Evolutionary conservation across 257 asterid genomes (phyloP), one percentile per base, ranked within the genome.

Genomic region (Solanum tacnaense): DNA sequence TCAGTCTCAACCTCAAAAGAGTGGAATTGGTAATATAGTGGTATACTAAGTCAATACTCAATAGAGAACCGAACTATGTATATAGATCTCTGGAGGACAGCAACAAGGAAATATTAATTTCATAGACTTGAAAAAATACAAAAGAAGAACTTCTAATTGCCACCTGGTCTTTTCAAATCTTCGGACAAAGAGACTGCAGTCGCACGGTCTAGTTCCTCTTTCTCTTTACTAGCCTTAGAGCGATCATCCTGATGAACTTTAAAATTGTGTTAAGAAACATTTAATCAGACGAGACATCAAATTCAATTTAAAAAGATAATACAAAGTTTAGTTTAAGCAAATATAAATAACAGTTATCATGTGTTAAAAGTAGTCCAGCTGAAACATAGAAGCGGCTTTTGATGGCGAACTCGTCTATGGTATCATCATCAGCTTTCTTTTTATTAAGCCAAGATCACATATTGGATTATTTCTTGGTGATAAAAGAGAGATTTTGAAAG

Each of bases 201-300:
- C 67, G 99, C 99, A 72, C 95, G 95, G 82, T 97, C 98, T 73
- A 97, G 84, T 89, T 97, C 99, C 90, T 95, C 98, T 82, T 92
- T 93, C 68, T 96, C 98, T 90, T 90, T 93, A 68, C 84, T 89
- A 73, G 92, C 87, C 79, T 95, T 92, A 76, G 98, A 44, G 23
- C 92, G 94, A 86, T 93, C 99, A 91, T 93, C 99, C 99, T 96
- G 93, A 89, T 88, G 88, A 88, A 21, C 67, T 91, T 73, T 70
- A 56, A 78, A 85, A 74, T 21, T 71, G 68, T 11, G 36, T 81
- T 81, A 81, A 81, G 67, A 81, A 81, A 44, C 39, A 81, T 44
- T 44, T 29, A 9, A 81, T 81, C 67, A 46, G 67, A 27, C 8
- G 68, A 44, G 65, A 36, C 84, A 44, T 27, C 65, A 79, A 41